These are phyloP conservation scores for Zygosaccharomyces sapae DNA, from an alignment of 1,139 yeast species.

Conservation along the genomic window DNA sequence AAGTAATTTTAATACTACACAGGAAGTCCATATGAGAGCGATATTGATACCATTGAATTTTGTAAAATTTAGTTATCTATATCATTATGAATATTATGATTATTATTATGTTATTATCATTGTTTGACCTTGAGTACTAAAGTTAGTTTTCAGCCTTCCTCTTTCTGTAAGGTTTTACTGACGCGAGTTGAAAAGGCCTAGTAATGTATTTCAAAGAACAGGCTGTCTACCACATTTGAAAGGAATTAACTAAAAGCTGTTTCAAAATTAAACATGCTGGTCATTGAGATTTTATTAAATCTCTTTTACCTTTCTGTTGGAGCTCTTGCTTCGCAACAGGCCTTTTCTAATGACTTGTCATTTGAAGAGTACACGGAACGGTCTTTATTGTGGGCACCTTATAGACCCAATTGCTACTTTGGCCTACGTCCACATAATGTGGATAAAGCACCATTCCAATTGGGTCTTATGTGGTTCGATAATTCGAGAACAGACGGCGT, in stretches of 20 bases:
- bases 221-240: neutral
- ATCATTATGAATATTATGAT: neutral
- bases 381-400: conserved; percentile 84
- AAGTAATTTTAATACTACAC: neutral
- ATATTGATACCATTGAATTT: neutral
- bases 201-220: neutral
- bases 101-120: too few relatives aligned
- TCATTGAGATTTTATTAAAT: neutral
- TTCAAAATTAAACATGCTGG: neutral
- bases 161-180: neutral
- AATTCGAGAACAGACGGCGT: conserved; percentile 57
- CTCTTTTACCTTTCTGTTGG: conserved; percentile 3
- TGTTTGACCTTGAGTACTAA: too few relatives aligned
- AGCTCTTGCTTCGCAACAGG: conserved; percentile 1
- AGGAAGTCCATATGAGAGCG: neutral
- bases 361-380: conserved; percentile 38
- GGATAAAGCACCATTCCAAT: conserved; percentile 53
- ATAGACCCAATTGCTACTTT: conserved; percentile 78
- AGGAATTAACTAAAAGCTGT: neutral
- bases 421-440: conserved; percentile 82
- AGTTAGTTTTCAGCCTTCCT: neutral
- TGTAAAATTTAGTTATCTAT: neutral
- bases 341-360: conserved; percentile 6
- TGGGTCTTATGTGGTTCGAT: conserved; percentile 90
- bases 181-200: neutral